Percentiles rank a stretch among this genome's conserved stretches.
These are phyloP conservation scores for Paraphoma sp. DNA, from an alignment of 2,329 filamentous ascomycete species.

Conservation along the genomic window DNA sequence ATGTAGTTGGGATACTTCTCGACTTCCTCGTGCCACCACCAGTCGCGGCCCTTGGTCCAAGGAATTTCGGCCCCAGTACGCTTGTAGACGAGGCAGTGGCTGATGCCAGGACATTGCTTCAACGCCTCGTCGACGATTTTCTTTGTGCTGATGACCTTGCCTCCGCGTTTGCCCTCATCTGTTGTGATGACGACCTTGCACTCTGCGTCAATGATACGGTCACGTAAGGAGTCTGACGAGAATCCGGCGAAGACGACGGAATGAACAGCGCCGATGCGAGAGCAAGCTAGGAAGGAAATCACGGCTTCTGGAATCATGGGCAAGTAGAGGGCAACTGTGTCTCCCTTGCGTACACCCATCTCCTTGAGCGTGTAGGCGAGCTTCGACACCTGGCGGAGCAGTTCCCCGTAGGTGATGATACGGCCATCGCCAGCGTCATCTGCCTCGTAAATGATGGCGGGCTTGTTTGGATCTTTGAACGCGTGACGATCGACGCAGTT, in stretches of 20 bases:
- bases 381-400: slow-evolving; percentile 88
- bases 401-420: slow-evolving; percentile 89
- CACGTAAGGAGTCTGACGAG: slow-evolving; percentile 92
- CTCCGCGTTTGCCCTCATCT: slow-evolving; percentile 96
- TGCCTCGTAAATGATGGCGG: slow-evolving; percentile 98
- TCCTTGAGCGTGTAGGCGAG: slow-evolving; percentile 88
- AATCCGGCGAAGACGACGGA: slow-evolving; percentile 98
- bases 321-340: slow-evolving; percentile 95
- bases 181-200: slow-evolving; percentile 96
- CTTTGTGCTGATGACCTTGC: slow-evolving; percentile 97
- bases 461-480: slow-evolving; percentile 89
- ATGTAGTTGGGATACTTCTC: slow-evolving; percentile 96
- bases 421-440: slow-evolving; percentile 89
- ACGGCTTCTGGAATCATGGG: slow-evolving; percentile 99
- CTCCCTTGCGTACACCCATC: slow-evolving; percentile 96
- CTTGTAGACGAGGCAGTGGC: slow-evolving; percentile 88
- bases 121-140: slow-evolving; percentile 98
- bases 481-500: slow-evolving; percentile 98
- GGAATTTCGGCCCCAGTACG: slow-evolving; percentile 92
- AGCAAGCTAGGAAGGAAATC: slow-evolving; percentile 87
- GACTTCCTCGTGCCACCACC: slow-evolving; percentile 99
- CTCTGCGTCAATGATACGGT: slow-evolving; percentile 89
- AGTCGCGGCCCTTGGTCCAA: slow-evolving; percentile 86
- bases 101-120: slow-evolving; percentile 91
- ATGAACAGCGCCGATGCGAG: slow-evolving; percentile 93